Base-by-base conservation (phyloP, 805 yeast species). In the Schwanniomyces sp. region DNA sequence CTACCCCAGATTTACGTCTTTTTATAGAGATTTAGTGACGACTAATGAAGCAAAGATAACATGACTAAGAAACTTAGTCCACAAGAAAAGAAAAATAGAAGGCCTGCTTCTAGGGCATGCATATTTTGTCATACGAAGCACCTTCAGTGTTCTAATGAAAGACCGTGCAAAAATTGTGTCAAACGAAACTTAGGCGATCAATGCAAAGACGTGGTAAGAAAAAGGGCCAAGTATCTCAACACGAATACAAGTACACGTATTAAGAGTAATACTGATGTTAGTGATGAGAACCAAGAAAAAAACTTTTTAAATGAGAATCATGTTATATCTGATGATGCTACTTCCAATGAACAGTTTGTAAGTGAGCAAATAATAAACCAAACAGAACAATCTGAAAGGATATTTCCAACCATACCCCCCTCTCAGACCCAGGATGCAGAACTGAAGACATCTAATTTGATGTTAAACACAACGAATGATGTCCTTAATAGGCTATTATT, bases 101-200 rank as follows among this genome's bases (percentile, higher is more conserved):
- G 74, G 52, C 89, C 91, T 5, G 82, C 86, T 1, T 67, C 80
- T 7, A 74, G 85, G 40, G 94, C 92, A 1, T 86, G 94, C 58
- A 74, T 74, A 16, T 84, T 85, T 59, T 86, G 92, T 62, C 90
- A 86, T 58, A 66, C 75, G 24, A 86, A 86, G 53, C 94, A 86
- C 56, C 70, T 86, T 11, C 91, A 86, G 55, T 86, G 92, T 62
- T 87, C 86, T 51, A 67, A 78, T 47, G 72, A 76, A 25, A 67
- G 94, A 48, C 92, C 94, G 0, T 86, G 92, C 56, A 75, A 75
- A 52, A 86, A 86, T 59, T 86, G 94, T 64, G 56, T 74, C 17
- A 86, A 85, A 59, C 64, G 91, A 47, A 80, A 81, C 18, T 61
- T 81, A n/a, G 76, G 69, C 1, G 77, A 72, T 45, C 56, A 70